Conservation (phyloP, 2,329 filamentous ascomycete genomes). For the Venturia aucupariae region DNA sequence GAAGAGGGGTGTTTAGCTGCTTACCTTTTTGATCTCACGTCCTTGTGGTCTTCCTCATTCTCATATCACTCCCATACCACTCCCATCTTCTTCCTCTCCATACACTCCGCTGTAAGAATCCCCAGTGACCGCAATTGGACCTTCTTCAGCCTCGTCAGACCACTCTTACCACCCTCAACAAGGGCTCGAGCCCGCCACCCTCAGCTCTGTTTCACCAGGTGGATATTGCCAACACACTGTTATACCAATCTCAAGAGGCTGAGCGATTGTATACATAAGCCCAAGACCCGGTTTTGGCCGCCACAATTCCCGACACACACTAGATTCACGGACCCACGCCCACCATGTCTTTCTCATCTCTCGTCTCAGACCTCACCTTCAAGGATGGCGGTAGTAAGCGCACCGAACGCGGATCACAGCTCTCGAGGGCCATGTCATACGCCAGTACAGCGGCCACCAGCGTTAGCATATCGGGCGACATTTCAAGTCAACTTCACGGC, state of each 20-base stretch:
- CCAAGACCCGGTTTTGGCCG: no score
- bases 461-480: slow-evolving; percentile 43
- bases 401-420: slow-evolving; percentile 35
- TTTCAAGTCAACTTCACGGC: slow-evolving; percentile 43
- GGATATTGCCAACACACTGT: not conserved
- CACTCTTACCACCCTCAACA: not conserved
- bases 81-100: not conserved
- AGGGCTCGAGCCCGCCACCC: not conserved
- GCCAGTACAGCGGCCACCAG: slow-evolving; percentile 44
- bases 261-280: not conserved
- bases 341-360: slow-evolving; percentile 43
- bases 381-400: slow-evolving; percentile 32
- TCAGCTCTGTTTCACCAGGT: not conserved
- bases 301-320: not conserved
- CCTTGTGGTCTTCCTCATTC: not conserved
- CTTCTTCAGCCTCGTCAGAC: not conserved
- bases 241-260: not conserved
- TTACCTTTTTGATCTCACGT: not conserved
- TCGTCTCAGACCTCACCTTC: slow-evolving; percentile 43
- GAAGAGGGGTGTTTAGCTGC: not conserved
- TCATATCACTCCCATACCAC: not conserved
- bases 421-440: slow-evolving; percentile 40
- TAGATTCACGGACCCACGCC: not conserved
- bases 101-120: not conserved
- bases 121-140: not conserved